These are phyloP conservation scores for Botrytis fabae DNA, from an alignment of 2,329 filamentous ascomycete species.

Conservation along the genomic window DNA sequence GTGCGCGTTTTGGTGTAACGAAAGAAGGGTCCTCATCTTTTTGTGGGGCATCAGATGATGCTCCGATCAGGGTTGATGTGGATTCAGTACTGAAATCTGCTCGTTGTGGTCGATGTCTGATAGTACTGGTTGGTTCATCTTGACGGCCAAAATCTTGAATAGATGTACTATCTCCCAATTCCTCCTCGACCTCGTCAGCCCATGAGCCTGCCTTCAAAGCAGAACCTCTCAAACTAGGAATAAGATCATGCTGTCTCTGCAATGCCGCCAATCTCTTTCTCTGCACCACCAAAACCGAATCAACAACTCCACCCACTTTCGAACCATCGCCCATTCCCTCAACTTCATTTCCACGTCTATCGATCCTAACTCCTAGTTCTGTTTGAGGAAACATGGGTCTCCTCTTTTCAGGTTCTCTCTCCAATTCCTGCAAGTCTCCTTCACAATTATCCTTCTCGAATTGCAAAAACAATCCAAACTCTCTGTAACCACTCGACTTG, in stretches of 20 bases:
- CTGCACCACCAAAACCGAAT: background rate
- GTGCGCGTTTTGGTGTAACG: background rate
- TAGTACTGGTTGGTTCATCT: background rate
- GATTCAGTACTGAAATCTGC: background rate
- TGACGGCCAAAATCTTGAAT: too few relatives aligned
- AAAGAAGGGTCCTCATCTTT: background rate
- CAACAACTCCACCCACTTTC: background rate
- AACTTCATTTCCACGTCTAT: background rate
- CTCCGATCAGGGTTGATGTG: background rate
- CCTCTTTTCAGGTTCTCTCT: background rate
- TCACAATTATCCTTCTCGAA: constrained; percentile 35
- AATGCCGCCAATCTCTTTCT: background rate
- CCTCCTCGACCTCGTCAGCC: background rate
- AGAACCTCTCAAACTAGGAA: background rate
- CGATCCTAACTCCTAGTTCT: background rate
- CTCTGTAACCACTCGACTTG: constrained; percentile 23
- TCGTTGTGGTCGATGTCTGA: background rate
- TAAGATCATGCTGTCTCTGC: background rate
- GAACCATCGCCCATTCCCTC: constrained; percentile 6
- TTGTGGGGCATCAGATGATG: background rate
- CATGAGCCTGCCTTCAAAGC: background rate
- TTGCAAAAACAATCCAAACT: constrained; percentile 22
- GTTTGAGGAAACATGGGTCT: constrained; percentile 6
- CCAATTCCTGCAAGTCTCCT: constrained; percentile 32
- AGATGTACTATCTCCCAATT: background rate